Evolutionary conservation across 129 eudicot species (phyloP).

Genomic region (Oenanthe sinensis): DNA sequence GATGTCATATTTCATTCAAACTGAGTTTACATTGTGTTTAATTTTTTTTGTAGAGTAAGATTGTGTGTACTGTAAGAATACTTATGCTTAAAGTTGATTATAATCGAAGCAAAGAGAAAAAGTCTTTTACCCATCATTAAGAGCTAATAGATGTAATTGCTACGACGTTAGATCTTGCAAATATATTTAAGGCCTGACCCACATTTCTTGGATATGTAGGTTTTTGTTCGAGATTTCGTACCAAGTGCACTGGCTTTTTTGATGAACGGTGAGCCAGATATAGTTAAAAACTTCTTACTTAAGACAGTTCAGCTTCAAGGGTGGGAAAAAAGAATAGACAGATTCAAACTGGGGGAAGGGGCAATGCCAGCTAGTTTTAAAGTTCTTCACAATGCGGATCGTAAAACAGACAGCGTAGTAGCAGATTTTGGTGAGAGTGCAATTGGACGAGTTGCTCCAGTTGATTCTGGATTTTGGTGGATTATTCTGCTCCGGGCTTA

Average conservation of each 20-base stretch:
- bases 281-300: conserved; percentile 74
- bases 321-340: conserved; percentile 89
- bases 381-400: conserved; percentile 86
- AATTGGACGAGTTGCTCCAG: conserved; percentile 97
- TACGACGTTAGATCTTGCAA: neutral
- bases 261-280: conserved; percentile 98
- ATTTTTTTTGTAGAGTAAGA: neutral
- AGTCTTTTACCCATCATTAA: neutral
- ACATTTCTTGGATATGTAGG: conserved; percentile 31
- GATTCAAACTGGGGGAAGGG: conserved; percentile 95
- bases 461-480: conserved; percentile 99
- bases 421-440: conserved; percentile 99
- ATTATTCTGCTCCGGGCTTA: conserved; percentile 93
- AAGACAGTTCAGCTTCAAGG: conserved; percentile 94
- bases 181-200: neutral
- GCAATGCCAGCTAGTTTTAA: conserved; percentile 99
- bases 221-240: conserved; percentile 93
- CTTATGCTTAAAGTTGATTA: neutral
- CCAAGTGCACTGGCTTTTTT: conserved; percentile 95
- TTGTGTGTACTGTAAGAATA: neutral
- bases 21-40: neutral
- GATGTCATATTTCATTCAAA: neutral
- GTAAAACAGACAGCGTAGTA: conserved; percentile 81
- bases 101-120: neutral
- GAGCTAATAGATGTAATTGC: conserved; percentile 5